Evolutionary conservation across 192 early-diverging fungal species (phyloP), one percentile per base, ranked within the genome.

Genomic region (Coemansia sp.): DNA sequence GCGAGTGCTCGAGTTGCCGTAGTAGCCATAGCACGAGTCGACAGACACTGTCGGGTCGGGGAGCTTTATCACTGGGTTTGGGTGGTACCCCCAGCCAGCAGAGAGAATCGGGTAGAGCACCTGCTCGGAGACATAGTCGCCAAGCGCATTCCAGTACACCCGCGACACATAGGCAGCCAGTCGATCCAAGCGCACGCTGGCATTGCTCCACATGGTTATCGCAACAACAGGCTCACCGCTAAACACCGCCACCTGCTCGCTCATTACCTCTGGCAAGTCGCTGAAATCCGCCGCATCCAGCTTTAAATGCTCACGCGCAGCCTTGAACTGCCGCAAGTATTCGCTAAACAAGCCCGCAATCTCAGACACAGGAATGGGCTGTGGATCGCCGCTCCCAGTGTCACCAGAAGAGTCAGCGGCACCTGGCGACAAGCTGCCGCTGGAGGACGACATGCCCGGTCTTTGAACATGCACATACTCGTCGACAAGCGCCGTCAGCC

Each of bases 111-210:
- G 77, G 33, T 80, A 70, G 22, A 80, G 68, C 0, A 80, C 57
- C 10, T 71, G 72, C 54, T 80, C 77, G 1, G 72, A 74, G 27
- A 80, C 77, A 53, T 80, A 80, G 41, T 80, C 77, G 10, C 77
- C 77, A 40, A 80, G 62, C 17, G 77, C 67, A 24, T 64, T 80
- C 77, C 77, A 80, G 54, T 74, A 80, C 17, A 70, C 57, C n/a
- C 68, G 67, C 15, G 77, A 80, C 26, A 80, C 65, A 39, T 70
- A 70, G 29, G 72, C 64, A 12, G 56, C 44, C 15, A 80, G 39
- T 8, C 77, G 71, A 14, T 80, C 72, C n/a, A 80, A 50, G 1
- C 68, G 40, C 37, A 80, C 61, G 34, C 54, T 68, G 1, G 77
- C 58, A 37, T 70, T 70, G 62, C 61, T 80, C 77, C 77, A 80